These are phyloP conservation scores for Fusarium bactridioides DNA, from an alignment of 2,329 filamentous ascomycete species.

Conservation along the genomic window DNA sequence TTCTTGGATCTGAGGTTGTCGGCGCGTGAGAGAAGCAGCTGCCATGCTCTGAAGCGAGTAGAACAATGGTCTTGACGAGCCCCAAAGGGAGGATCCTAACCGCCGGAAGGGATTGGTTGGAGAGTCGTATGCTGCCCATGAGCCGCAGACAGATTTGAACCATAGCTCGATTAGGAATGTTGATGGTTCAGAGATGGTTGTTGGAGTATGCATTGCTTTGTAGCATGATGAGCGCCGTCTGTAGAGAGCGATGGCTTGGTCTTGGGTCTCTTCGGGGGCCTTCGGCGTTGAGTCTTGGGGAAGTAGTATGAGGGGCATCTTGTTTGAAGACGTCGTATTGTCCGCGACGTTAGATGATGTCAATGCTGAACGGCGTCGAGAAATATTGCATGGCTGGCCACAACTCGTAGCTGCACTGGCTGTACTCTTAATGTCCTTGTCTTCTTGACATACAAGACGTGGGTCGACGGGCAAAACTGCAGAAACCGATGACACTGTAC, in stretches of 20 bases:
- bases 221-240: neutral
- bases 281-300: neutral
- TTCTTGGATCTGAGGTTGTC: slow-evolving; percentile 25
- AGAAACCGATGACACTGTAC: neutral
- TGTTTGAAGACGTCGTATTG: neutral
- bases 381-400: neutral
- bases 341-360: fast-evolving
- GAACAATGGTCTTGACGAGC: slow-evolving; percentile 17
- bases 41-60: slow-evolving; percentile 37
- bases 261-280: neutral
- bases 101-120: slow-evolving; percentile 28
- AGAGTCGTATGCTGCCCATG: slow-evolving; percentile 36
- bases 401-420: fast-evolving
- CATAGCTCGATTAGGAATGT: slow-evolving; percentile 26
- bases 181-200: slow-evolving; percentile 27
- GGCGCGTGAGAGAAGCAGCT: slow-evolving; percentile 15
- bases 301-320: neutral
- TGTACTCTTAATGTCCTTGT: too few relatives aligned
- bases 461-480: neutral
- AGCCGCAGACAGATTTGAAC: slow-evolving; percentile 35
- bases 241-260: neutral
- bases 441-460: neutral
- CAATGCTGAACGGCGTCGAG: neutral
- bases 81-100: slow-evolving; percentile 25
- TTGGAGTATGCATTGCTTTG: neutral